Evolutionary conservation across 805 yeast species (phyloP), one percentile per base, ranked within the genome.

Genomic region (Metschnikowia reukaufii): DNA sequence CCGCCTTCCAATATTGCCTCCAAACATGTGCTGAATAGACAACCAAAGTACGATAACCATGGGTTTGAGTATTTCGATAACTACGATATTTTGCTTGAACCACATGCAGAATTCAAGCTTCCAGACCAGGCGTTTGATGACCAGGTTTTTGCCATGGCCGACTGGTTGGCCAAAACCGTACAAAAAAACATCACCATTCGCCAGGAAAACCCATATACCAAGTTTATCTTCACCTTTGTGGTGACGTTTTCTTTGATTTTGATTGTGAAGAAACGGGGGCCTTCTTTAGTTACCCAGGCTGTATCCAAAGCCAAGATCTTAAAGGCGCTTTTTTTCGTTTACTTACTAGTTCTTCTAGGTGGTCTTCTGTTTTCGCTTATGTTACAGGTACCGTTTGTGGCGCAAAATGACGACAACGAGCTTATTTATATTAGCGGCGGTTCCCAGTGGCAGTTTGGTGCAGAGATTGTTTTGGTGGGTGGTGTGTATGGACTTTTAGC

Each of bases 331-430:
- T 56, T 77, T 2, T 62, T 82, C 4, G 49, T 65, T 4, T 52
- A 70, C 1, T 73, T 81, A 12, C 59, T 78, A 34, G 48, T 74
- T 1, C 76, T 80, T 42, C 64, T 78, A 9, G 73, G 86, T 30
- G 95, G 95, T 0, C 78, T 78, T 54, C 83, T 79, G 65, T 87
- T 82, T 60, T 76, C 86, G 0, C 64, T 76, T 20, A 82, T 83
- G 43, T 72, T 83, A 54, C 73, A 74, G 1, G 79, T 82, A 1
- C 89, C 92, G 2, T 79, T 87, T 40, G 52, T 86, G 16, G 82
- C 84, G 1, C 70, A 68, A 45, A 68, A 76, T 56, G 79, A 74
- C 2, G 58, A 78, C 2, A 79, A 78, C 10, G 65, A 68, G n/a
- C 60, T 83, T 2, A 76, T 82, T 64, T 74, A 70, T 55, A 74